A percentile compares a stretch with the other conserved stretches of the same genome.
These are phyloP conservation scores for Entomortierella beljakovae DNA, from an alignment of 192 early-diverging fungal genomes.

Conservation along the genomic window DNA sequence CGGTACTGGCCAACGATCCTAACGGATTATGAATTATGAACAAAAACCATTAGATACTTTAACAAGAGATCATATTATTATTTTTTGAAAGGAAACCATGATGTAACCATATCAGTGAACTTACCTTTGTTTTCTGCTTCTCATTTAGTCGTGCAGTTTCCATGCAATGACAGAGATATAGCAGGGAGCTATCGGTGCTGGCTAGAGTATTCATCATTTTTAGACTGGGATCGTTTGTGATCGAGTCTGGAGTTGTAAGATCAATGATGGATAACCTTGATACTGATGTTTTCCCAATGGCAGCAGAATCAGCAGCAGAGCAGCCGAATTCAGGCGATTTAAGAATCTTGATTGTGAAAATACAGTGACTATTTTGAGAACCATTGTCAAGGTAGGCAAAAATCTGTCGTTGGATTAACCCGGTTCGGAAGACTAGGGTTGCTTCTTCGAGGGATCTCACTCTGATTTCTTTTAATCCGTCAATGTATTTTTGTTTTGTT, in stretches of 20 bases:
- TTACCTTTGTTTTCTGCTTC: conserved; percentile 47
- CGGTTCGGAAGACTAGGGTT: conserved; percentile 65
- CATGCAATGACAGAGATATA: conserved; percentile 80
- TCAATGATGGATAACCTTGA: conserved; percentile 73
- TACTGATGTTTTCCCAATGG: conserved; percentile 54
- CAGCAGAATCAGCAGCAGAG: conserved; percentile 54
- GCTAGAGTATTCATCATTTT: too few species aligned
- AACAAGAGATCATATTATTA: background rate
- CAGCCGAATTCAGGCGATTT: conserved; percentile 59
- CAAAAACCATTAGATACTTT: background rate
- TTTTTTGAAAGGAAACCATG: background rate
- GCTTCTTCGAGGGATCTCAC: conserved; percentile 69
- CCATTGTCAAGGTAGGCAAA: conserved; percentile 67
- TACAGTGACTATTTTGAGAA: conserved; percentile 72
- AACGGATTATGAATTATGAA: background rate
- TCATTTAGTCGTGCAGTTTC: conserved; percentile 70
- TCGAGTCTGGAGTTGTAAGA: conserved; percentile 77
- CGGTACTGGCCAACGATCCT: conserved; percentile 60
- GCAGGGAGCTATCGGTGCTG: too few species aligned
- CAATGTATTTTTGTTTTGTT: conserved; percentile 67
- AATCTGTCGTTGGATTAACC: conserved; percentile 68
- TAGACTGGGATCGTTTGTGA: conserved; percentile 62
- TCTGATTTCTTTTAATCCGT: conserved; percentile 68
- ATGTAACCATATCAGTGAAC: background rate
- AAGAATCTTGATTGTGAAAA: conserved; percentile 76